A percentile compares a stretch with the other conserved stretches of the same genome.
These are phyloP conservation scores for Acanthamoeba healyi DNA, from an alignment of 208 protist genomes.

Conservation along the genomic window DNA sequence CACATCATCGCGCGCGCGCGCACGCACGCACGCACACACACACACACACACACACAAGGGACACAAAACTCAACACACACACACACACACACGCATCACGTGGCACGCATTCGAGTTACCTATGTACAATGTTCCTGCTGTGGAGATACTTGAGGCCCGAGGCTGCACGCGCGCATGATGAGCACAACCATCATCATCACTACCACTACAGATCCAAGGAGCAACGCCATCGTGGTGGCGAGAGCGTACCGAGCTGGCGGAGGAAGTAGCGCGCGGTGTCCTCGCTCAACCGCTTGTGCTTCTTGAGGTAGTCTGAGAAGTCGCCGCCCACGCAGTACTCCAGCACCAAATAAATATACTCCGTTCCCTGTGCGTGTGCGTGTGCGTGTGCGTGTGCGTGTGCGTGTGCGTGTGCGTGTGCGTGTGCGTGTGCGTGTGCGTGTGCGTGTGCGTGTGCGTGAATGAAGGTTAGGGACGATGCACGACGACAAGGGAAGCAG, in stretches of 20 bases:
- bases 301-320: constrained; percentile 57
- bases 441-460: too few species aligned
- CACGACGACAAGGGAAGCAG: too few species aligned
- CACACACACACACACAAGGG: too few species aligned
- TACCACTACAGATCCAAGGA: background rate
- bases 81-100: too few species aligned
- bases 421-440: too few species aligned
- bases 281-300: constrained; percentile 36
- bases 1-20: too few species aligned
- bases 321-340: constrained; percentile 66
- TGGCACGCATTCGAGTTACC: too few species aligned
- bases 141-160: constrained; percentile 46
- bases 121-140: constrained; percentile 62
- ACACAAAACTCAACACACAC: too few species aligned
- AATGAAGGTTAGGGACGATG: too few species aligned
- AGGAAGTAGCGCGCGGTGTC: constrained; percentile 55
- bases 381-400: background rate
- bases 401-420: too few species aligned
- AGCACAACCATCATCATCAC: background rate
- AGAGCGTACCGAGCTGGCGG: constrained; percentile 43
- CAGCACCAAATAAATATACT: constrained; percentile 72
- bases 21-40: too few species aligned
- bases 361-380: background rate
- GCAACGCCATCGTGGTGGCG: background rate
- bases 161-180: background rate